Evolutionary conservation across 2,329 filamentous ascomycete genomes (phyloP).

Genomic region (Cytospora chrysosperma): DNA sequence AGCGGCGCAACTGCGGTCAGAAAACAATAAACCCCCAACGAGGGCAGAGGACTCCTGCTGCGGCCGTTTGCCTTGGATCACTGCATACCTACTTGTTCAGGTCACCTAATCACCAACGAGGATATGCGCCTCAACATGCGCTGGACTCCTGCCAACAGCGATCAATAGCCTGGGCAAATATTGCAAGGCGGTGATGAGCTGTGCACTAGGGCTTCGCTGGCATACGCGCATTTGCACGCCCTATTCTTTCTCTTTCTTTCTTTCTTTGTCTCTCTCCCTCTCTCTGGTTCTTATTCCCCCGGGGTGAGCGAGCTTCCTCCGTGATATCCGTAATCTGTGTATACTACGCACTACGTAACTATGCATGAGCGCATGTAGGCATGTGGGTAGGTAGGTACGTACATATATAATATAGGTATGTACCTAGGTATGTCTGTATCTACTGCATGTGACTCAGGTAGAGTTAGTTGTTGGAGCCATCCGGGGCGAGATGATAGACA

Average conservation of each 20-base stretch:
- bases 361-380: no score
- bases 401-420: no score
- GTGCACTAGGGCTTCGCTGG: background rate
- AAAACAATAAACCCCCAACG: background rate
- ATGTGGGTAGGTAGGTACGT: no score
- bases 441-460: background rate
- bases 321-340: background rate
- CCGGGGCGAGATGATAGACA: background rate
- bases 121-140: background rate
- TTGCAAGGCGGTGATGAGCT: background rate
- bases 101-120: background rate
- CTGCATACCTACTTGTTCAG: background rate
- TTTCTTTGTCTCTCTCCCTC: no score
- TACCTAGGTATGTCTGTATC: no score
- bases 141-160: background rate
- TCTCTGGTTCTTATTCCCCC: background rate
- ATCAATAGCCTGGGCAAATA: background rate
- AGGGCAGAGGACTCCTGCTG: background rate
- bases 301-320: background rate
- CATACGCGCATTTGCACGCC: background rate
- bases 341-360: no score
- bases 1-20: background rate
- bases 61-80: background rate
- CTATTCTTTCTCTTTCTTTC: background rate
- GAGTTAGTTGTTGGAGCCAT: no score